Percentiles rank a stretch among this genome's conserved stretches.
These are phyloP conservation scores for Xylaria arbuscula DNA, from an alignment of 2,329 filamentous ascomycete species.

Conservation along the genomic window DNA sequence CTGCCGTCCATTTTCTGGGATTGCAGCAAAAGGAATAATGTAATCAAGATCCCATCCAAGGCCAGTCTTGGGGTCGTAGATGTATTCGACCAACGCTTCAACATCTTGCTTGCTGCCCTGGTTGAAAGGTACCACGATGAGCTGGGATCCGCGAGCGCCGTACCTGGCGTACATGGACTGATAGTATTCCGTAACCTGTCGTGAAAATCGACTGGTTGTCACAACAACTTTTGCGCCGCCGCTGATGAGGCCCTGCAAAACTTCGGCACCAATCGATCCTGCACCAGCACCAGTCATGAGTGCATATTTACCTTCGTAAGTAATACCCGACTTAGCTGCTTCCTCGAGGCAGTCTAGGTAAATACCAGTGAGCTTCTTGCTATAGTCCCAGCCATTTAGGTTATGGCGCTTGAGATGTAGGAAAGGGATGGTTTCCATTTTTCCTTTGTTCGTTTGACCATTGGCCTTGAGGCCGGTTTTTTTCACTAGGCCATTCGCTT, in stretches of 20 bases:
- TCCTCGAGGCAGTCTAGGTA: slow-evolving; percentile 94
- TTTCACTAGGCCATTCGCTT: slow-evolving; percentile 61
- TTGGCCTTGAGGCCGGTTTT: slow-evolving; percentile 64
- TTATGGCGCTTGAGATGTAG: slow-evolving; percentile 95
- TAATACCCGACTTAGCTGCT: slow-evolving; percentile 86
- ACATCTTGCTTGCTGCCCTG: slow-evolving; percentile 98
- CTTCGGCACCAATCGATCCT: slow-evolving; percentile 96
- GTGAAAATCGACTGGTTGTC: slow-evolving; percentile 95
- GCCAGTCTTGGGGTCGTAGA: slow-evolving; percentile 95
- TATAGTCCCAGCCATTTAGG: slow-evolving; percentile 97
- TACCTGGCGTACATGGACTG: slow-evolving; percentile 98
- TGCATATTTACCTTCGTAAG: slow-evolving; percentile 93
- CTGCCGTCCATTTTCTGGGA: slow-evolving; percentile 96
- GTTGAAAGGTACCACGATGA: slow-evolving; percentile 98
- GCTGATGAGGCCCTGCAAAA: slow-evolving; percentile 93
- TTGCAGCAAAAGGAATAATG: slow-evolving; percentile 95
- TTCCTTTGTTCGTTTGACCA: slow-evolving; percentile 77
- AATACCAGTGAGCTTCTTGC: slow-evolving; percentile 94
- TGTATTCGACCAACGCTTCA: slow-evolving; percentile 92
- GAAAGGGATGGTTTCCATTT: slow-evolving; percentile 98
- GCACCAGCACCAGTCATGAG: slow-evolving; percentile 99
- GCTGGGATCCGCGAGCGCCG: slow-evolving; percentile 91
- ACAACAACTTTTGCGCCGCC: slow-evolving; percentile 97
- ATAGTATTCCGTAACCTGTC: slow-evolving; percentile 98
- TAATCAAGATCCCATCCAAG: slow-evolving; percentile 98